Evolutionary conservation across 805 yeast genomes (phyloP).

Genomic region (Priceomyces fermenticarens): DNA sequence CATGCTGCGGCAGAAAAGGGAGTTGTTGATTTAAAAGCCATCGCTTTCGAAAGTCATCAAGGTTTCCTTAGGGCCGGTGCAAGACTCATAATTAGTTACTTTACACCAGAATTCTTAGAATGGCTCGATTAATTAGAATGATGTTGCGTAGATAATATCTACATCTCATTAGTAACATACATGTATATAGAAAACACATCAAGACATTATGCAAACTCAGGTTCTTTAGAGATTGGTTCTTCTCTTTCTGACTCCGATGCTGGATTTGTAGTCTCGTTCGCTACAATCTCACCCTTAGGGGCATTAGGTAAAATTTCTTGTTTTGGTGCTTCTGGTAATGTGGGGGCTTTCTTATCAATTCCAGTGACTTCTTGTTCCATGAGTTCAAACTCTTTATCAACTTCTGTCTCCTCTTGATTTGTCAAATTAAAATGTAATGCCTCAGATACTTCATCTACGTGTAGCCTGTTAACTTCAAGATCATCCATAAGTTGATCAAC

Average conservation of each 20-base stretch:
- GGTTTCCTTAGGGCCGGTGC: conserved; percentile 97
- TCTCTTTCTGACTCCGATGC: neutral
- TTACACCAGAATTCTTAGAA: conserved; percentile 92
- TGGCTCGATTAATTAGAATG: conserved; percentile 55
- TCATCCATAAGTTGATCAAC: conserved; percentile 86
- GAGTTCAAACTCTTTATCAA: conserved; percentile 58
- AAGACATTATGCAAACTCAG: too few species aligned
- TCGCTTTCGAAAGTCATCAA: conserved; percentile 83
- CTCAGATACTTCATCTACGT: conserved; percentile 71
- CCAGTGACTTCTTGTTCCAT: conserved; percentile 46
- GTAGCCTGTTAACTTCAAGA: conserved; percentile 72
- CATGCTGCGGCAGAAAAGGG: conserved; percentile 98
- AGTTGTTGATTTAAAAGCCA: conserved; percentile 75
- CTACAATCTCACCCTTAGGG: conserved; percentile 14
- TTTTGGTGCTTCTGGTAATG: conserved; percentile 16
- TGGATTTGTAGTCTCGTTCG: neutral
- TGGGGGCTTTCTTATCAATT: neutral
- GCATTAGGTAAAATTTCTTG: conserved; percentile 23
- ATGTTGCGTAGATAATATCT: neutral
- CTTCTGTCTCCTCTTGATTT: conserved; percentile 53
- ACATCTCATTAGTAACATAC: neutral
- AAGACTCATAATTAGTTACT: conserved; percentile 82
- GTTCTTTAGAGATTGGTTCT: neutral
- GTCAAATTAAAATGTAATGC: conserved; percentile 44
- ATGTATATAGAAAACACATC: neutral